Conservation (phyloP, 129 eudicot species). For the Pulicaria dysenterica region DNA sequence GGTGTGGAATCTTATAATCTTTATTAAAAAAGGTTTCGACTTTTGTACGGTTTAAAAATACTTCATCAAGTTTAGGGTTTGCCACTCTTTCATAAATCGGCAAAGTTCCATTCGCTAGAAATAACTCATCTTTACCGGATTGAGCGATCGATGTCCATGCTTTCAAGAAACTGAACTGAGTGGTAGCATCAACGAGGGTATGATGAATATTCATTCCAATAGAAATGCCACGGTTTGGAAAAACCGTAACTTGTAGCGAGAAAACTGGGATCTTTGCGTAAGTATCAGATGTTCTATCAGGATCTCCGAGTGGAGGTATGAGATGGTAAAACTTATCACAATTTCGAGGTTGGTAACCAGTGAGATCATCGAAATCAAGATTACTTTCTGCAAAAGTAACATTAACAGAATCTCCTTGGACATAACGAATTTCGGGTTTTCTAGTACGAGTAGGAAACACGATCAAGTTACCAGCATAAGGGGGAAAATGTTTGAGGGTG, state of each 20-base stretch:
- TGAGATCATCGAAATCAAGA: conserved; percentile 11
- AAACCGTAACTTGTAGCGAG: conserved; percentile 1
- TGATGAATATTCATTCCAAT: conserved; percentile 5
- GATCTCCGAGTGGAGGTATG: neutral
- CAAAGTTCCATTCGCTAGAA: neutral
- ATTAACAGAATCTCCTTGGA: neutral
- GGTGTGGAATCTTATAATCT: conserved; percentile 2
- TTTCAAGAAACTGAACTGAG: neutral
- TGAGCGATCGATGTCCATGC: conserved; percentile 8
- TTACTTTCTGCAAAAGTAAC: conserved; percentile 15
- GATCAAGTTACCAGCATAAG: neutral
- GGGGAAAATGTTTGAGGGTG: conserved; percentile 14
- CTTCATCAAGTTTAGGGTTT: neutral
- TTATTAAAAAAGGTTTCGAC: neutral
- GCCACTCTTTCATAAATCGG: neutral
- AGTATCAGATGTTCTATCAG: neutral
- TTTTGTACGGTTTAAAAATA: neutral
- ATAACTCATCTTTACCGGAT: neutral
- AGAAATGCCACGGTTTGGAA: neutral
- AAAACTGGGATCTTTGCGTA: neutral
- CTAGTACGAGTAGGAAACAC: neutral
- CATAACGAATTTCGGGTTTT: conserved; percentile 20
- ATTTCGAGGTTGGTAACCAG: neutral
- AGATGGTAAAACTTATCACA: conserved; percentile 19
- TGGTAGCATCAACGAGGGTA: neutral